These are phyloP conservation scores for Macroventuria anomochaeta DNA, from an alignment of 2,329 filamentous ascomycete species.

Conservation along the genomic window DNA sequence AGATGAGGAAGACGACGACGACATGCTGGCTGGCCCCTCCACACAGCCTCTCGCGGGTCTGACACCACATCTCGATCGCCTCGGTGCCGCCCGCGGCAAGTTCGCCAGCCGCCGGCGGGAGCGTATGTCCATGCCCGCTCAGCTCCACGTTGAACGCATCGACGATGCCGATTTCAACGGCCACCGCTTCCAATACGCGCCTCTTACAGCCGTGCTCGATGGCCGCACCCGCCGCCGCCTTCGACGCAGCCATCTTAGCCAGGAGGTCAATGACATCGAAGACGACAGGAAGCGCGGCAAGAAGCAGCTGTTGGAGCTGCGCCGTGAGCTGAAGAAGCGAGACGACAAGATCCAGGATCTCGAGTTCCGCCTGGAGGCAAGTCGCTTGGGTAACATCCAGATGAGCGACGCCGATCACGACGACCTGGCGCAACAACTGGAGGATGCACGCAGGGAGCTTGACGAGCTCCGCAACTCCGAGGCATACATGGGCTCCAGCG, in stretches of 20 bases:
- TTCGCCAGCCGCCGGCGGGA: conserved; percentile 36
- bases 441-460: conserved; percentile 45
- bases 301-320: conserved; percentile 48
- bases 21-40: conserved; percentile 26
- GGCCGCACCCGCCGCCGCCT: conserved; percentile 47
- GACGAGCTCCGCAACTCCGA: conserved; percentile 43
- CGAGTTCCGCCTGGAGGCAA: conserved; percentile 45
- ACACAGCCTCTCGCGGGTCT: conserved; percentile 40
- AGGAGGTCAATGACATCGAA: conserved; percentile 50
- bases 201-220: conserved; percentile 43
- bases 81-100: conserved; percentile 34
- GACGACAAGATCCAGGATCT: conserved; percentile 48
- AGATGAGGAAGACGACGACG: conserved; percentile 27
- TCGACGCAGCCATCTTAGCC: conserved; percentile 50
- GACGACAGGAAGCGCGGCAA: conserved; percentile 47
- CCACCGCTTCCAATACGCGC: conserved; percentile 43
- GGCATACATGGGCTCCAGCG: conserved; percentile 36
- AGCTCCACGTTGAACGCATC: conserved; percentile 35
- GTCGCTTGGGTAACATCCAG: conserved; percentile 49
- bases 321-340: conserved; percentile 46
- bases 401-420: conserved; percentile 45
- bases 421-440: conserved; percentile 43
- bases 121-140: conserved; percentile 48
- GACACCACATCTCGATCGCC: conserved; percentile 42
- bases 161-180: conserved; percentile 32